Evolutionary conservation across 768 basidiomycete species (phyloP).

Genomic region (Panus rudis): DNA sequence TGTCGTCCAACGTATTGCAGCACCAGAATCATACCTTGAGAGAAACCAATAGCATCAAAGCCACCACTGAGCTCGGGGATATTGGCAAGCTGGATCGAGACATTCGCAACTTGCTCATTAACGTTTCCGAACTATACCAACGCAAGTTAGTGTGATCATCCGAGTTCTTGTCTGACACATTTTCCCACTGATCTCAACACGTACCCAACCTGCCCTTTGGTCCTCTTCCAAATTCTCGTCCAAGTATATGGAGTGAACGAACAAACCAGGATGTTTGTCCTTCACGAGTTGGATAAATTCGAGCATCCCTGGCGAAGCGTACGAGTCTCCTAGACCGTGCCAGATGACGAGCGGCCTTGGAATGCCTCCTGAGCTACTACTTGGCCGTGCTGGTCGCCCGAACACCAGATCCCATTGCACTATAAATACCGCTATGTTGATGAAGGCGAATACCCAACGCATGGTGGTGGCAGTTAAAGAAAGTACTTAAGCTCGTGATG

Average conservation of each 20-base stretch:
- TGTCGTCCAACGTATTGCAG: neutral
- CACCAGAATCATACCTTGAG: conserved; percentile 52
- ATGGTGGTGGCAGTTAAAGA: no score
- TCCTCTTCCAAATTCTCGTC: conserved; percentile 57
- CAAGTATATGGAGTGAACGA: conserved; percentile 68
- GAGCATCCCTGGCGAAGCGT: conserved; percentile 66
- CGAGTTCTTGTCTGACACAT: neutral
- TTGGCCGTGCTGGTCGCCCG: no score
- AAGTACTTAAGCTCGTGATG: no score
- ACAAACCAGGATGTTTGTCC: conserved; percentile 65
- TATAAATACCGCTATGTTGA: no score
- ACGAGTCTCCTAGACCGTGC: conserved; percentile 79
- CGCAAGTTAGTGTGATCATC: neutral
- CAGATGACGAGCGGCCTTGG: conserved; percentile 68
- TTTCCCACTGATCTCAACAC: conserved; percentile 24
- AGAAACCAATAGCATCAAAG: conserved; percentile 85
- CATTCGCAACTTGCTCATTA: conserved; percentile 58
- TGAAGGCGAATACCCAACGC: no score
- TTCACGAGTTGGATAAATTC: conserved; percentile 54
- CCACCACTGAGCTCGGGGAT: conserved; percentile 61
- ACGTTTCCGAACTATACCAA: conserved; percentile 68
- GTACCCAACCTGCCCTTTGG: conserved; percentile 50
- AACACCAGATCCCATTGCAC: no score
- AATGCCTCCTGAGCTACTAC: no score
- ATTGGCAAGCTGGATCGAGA: conserved; percentile 54